phyloP scores from a whole-genome alignment of 1,139 yeast genomes.

The Lodderomyces jiufengensis region DNA sequence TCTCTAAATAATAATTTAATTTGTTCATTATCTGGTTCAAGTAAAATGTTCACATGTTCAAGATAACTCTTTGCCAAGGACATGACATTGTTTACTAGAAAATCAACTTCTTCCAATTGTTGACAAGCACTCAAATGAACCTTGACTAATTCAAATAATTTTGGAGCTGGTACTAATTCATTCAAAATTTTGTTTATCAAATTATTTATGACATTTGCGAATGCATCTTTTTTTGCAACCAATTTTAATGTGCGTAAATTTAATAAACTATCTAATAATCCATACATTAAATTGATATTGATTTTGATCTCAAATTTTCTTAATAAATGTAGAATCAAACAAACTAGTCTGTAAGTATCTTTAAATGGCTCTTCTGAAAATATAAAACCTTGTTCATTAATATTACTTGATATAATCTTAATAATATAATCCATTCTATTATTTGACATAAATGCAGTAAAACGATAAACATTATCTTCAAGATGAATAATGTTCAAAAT shows the following conservation, averaged over 20 bases:
- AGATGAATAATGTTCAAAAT: no score
- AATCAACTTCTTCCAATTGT: constrained; percentile 3
- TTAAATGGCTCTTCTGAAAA: no score
- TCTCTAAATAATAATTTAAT: constrained; percentile 1
- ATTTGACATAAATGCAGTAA: constrained; percentile 3
- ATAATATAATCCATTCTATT: constrained; percentile 5
- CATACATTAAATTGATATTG: no score
- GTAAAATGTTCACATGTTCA: neutral
- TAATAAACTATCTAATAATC: no score
- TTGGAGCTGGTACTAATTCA: neutral
- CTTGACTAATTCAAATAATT: neutral
- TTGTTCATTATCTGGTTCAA: neutral
- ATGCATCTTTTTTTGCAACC: no score
- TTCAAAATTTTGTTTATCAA: neutral
- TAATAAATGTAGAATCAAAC: no score
- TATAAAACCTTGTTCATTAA: no score
- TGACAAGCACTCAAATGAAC: neutral
- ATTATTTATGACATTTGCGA: neutral
- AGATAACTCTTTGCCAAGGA: neutral
- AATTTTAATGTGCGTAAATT: no score
- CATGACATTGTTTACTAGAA: constrained; percentile 2
- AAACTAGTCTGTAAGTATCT: no score
- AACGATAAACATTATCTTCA: neutral
- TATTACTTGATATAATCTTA: neutral
- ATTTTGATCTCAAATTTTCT: no score